These are phyloP conservation scores for Lathyrus oleraceus DNA, from an alignment of 306 rosid species.

Conservation along the genomic window DNA sequence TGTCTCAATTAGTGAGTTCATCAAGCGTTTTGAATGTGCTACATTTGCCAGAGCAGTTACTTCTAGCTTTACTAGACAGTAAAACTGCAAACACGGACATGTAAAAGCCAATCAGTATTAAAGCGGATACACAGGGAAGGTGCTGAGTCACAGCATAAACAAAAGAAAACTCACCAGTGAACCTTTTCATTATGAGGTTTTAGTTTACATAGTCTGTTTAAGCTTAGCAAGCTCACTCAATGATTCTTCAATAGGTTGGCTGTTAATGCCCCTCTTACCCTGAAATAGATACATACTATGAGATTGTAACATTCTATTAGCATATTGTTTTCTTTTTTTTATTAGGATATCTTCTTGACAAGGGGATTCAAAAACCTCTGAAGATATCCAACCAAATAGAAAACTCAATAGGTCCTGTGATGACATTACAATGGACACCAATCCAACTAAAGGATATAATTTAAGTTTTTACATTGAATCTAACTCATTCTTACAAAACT, in stretches of 20 bases:
- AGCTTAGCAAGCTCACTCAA: conserved; percentile 60
- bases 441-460: not conserved
- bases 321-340: conserved; percentile 3
- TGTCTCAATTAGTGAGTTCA: conserved; percentile 29
- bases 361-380: not conserved
- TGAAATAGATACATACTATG: conserved; percentile 40
- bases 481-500: not conserved
- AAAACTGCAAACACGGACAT: conserved; percentile 43
- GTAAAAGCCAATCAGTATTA: not conserved
- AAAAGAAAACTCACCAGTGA: conserved; percentile 39
- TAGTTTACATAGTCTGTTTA: conserved; percentile 38
- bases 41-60: not conserved
- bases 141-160: conserved; percentile 6
- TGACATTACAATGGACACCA: conserved; percentile 2
- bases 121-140: not conserved
- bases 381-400: not conserved
- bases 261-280: conserved; percentile 51
- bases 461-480: not conserved
- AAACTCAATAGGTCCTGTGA: not conserved
- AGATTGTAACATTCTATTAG: conserved; percentile 17
- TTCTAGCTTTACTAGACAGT: conserved; percentile 14
- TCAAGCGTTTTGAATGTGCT: conserved; percentile 6
- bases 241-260: conserved; percentile 50
- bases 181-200: conserved; percentile 33
- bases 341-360: not conserved